phyloP scores from a whole-genome alignment of 108 stramenopile genomes.

The Tribonema minus region DNA sequence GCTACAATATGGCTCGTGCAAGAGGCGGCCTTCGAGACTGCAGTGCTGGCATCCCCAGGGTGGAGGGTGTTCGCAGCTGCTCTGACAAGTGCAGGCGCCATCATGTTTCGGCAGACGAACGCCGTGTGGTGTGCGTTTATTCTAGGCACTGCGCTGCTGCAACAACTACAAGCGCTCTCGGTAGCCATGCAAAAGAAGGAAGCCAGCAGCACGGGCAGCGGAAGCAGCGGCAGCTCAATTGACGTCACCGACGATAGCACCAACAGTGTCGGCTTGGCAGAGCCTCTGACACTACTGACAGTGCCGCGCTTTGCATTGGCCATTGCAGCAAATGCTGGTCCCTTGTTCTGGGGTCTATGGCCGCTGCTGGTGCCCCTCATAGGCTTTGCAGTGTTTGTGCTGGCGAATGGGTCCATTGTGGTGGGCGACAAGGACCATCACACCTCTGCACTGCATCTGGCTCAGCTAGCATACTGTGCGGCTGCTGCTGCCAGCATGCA shows the following conservation, averaged over 20 bases:
- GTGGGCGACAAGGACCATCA: conserved; percentile 40
- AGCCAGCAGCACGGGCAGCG: too few relatives aligned
- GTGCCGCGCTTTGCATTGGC: too few relatives aligned
- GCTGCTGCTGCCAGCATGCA: too few relatives aligned
- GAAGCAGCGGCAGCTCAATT: too few relatives aligned
- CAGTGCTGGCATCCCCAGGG: not conserved
- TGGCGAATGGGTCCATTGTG: conserved; percentile 29
- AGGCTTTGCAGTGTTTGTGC: conserved; percentile 12
- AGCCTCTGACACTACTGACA: too few relatives aligned
- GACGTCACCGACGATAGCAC: too few relatives aligned
- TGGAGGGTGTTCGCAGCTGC: not conserved
- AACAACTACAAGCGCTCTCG: too few relatives aligned
- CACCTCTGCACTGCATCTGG: conserved; percentile 18
- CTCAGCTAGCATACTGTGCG: conserved; percentile 35
- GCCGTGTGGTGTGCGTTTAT: conserved; percentile 37
- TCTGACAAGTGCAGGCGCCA: not conserved
- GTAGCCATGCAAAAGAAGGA: too few relatives aligned
- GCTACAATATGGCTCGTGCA: not conserved
- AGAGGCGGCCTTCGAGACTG: not conserved
- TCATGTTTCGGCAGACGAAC: conserved; percentile 44
- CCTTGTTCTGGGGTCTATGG: too few relatives aligned
- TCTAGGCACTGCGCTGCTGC: conserved; percentile 20
- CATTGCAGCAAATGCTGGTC: too few relatives aligned
- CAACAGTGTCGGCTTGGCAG: too few relatives aligned
- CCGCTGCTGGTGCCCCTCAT: conserved; percentile 11